Evolutionary conservation across 2,329 filamentous ascomycete genomes (phyloP).

Genomic region (Colletotrichum musicola): DNA sequence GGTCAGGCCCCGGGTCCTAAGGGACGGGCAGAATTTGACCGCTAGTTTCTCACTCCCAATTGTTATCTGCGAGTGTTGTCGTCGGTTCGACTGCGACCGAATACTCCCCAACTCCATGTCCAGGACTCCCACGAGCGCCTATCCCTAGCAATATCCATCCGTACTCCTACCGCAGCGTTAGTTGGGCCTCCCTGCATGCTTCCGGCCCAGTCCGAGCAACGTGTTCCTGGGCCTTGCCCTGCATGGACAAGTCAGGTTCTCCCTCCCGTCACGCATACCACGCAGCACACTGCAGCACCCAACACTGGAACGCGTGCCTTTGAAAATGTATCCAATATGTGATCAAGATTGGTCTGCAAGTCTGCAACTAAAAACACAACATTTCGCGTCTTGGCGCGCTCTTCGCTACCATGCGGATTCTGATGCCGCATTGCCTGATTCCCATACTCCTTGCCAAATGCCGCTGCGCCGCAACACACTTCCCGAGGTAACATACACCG

Average conservation of each 20-base stretch:
- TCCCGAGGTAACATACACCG: background rate
- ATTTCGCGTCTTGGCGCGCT: constrained; percentile 12
- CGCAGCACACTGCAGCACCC: background rate
- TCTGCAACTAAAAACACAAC: constrained; percentile 20
- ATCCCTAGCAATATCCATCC: background rate
- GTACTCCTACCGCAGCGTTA: background rate
- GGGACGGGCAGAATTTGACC: constrained; percentile 10
- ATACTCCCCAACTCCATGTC: no score
- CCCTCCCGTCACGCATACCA: background rate
- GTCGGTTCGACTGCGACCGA: no score
- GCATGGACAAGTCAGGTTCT: constrained; percentile 7
- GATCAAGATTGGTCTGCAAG: constrained; percentile 26
- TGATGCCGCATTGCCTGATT: constrained; percentile 28
- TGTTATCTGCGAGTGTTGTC: background rate
- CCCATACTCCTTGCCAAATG: constrained; percentile 28
- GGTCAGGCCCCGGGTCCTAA: background rate
- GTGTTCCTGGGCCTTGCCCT: constrained; percentile 32
- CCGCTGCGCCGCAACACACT: constrained; percentile 13
- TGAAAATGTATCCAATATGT: constrained; percentile 24
- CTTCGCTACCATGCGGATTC: constrained; percentile 21
- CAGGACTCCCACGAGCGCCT: no score
- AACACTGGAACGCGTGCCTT: background rate
- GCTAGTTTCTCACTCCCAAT: background rate
- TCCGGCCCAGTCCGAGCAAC: constrained; percentile 29
- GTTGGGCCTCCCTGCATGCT: constrained; percentile 36